Base-by-base conservation (phyloP, 306 rosid genomes). In the Cyclanthera cordifolia region DNA sequence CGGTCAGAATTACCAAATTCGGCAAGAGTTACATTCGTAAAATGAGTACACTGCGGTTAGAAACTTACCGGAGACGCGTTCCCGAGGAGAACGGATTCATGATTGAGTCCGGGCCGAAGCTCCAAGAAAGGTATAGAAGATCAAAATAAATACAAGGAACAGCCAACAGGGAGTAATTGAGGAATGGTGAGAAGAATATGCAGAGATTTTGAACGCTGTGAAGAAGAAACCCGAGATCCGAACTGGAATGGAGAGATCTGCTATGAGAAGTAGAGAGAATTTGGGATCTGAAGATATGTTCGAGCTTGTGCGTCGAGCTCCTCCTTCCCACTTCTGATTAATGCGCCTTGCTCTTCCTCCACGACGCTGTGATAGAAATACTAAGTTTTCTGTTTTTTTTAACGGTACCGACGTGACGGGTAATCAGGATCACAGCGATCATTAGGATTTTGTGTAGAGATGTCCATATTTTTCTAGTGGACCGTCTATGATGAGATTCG, bases 11-110 rank as follows among this genome's bases (percentile, higher is more conserved):
- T 45, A 30, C 23, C 20, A 13, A 43, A 43, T 65, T 65, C 27
- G 32, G 6, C 6, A 24, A 43, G 34, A 65, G 45, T 21, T 13
- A 21, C 12, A 41, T 65, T 65, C 70, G 30, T 4, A 32, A 32
- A 34, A 57, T 15, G 47, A n/a, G 68, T 10, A 19, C 39, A 50
- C 37, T 37, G 67, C 23, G 78, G 70, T 78, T 63, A 8, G 72
- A 43, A 64, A 71, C 75, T 84, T 51, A 93, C 99, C 99, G 83
- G 76, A 93, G 83, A 55, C 99, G 96, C 74, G 99, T 93, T n/a
- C 94, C 95, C 45, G 99, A 93, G 6, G 94, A 90, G 84, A 93
- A 93, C 30, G 99, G 95, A 74, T 93, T 93, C 99, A 93, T 93
- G 83, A 73, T 80, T 76, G 85, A 73, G 41, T 80, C 77, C 43